phyloP scores from a whole-genome alignment of 192 early-diverging fungal genomes.

The Backusella mclennaniae region DNA sequence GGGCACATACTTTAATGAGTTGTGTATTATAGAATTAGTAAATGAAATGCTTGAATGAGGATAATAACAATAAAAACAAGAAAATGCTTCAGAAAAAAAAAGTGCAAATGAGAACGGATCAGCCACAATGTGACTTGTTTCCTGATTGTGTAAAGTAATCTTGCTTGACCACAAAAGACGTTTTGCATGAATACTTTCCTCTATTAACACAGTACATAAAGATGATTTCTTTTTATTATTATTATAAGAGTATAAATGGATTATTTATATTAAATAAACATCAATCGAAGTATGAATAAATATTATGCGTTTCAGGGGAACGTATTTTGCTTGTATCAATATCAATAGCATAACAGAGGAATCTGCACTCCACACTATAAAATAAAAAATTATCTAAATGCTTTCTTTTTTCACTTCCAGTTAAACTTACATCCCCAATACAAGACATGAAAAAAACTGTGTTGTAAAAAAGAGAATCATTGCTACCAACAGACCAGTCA shows the following conservation, averaged over 20 bases:
- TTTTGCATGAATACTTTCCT: too few species aligned
- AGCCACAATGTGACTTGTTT: slow-evolving; percentile 1
- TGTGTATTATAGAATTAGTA: background rate
- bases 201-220: too few species aligned
- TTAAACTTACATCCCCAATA: background rate
- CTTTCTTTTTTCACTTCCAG: background rate
- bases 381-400: background rate
- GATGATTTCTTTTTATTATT: too few species aligned
- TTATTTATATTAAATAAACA: background rate
- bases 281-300: background rate
- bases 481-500: background rate
- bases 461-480: background rate
- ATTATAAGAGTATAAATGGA: too few species aligned
- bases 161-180: background rate
- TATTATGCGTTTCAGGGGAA: background rate
- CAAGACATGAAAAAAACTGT: background rate
- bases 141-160: background rate
- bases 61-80: background rate
- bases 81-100: background rate
- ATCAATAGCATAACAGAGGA: background rate
- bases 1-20: background rate
- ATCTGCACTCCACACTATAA: background rate
- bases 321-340: background rate
- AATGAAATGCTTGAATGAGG: background rate
- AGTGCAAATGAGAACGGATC: background rate